Conservation (phyloP, 129 eudicot genomes). For the Tanacetum coccineum region DNA sequence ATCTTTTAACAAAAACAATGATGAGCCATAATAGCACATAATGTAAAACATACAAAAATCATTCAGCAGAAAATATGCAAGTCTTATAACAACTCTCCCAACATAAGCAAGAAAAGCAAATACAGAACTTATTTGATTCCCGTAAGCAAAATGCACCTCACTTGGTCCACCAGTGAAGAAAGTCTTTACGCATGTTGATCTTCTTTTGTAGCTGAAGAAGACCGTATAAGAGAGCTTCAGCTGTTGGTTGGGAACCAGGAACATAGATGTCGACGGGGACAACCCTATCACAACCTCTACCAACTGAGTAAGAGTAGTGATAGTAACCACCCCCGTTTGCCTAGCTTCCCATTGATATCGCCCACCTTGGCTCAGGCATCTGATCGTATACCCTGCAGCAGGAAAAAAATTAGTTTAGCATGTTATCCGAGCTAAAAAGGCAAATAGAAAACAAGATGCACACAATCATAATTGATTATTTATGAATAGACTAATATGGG, state of each 20-base stretch:
- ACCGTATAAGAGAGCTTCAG: slow-evolving; percentile 88
- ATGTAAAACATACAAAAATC: no score
- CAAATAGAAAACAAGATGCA: no score
- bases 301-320: slow-evolving; percentile 95
- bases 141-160: no score
- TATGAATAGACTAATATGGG: no score
- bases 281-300: slow-evolving; percentile 84
- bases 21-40: no score
- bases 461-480: no score
- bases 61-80: no score
- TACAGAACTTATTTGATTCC: slow-evolving; percentile 23
- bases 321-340: slow-evolving; percentile 98
- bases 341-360: slow-evolving; percentile 99
- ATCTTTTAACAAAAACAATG: no score
- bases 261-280: slow-evolving; percentile 91
- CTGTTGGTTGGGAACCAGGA: slow-evolving; percentile 93
- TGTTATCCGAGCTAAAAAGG: not conserved
- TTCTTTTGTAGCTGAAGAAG: slow-evolving; percentile 89
- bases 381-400: slow-evolving; percentile 84
- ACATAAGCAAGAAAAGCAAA: slow-evolving; percentile 17
- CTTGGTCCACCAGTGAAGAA: no score
- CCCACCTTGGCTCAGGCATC: slow-evolving; percentile 98
- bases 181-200: slow-evolving; percentile 94
- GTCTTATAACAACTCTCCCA: slow-evolving; percentile 15
- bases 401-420: not conserved